A percentile compares a stretch with the other conserved stretches of the same genome.
These are phyloP conservation scores for Solanum medicagineum DNA, from an alignment of 257 asterid species.

Conservation along the genomic window DNA sequence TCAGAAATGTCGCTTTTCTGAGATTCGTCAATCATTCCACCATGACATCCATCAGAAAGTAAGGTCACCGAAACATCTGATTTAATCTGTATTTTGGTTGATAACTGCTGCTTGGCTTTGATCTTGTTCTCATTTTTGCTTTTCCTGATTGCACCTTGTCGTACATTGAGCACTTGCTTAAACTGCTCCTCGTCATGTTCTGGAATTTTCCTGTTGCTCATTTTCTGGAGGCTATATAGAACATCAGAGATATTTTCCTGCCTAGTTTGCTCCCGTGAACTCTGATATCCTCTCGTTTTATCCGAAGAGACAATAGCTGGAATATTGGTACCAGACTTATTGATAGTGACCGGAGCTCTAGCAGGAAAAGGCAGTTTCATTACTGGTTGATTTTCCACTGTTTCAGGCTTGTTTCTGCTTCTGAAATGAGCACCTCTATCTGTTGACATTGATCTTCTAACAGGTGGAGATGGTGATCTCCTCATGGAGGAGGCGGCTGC, in stretches of 20 bases:
- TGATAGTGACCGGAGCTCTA: constrained; percentile 41
- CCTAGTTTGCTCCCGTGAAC: constrained; percentile 32
- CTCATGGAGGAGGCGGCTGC: constrained; percentile 15
- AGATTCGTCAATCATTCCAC: constrained; percentile 27
- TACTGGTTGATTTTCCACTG: constrained; percentile 42
- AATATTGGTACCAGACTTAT: constrained; percentile 26
- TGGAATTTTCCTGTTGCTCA: constrained; percentile 28
- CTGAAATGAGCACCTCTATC: constrained; percentile 46
- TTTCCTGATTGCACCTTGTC: constrained; percentile 65
- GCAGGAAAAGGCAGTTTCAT: constrained; percentile 56
- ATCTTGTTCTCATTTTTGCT: constrained; percentile 44
- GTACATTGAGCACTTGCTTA: constrained; percentile 48
- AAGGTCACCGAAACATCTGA: constrained; percentile 25
- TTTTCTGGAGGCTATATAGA: constrained; percentile 40
- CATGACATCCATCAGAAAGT: constrained; percentile 18
- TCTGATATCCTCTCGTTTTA: constrained; percentile 10
- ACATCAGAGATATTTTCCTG: constrained; percentile 34
- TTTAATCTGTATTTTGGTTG: constrained; percentile 32
- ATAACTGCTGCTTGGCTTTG: constrained; percentile 37
- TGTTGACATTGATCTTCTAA: constrained; percentile 75
- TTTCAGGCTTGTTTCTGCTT: constrained; percentile 38
- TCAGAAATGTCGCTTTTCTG: constrained; percentile 36
- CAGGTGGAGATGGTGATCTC: constrained; percentile 76
- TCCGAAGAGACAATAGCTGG: constrained; percentile 28
- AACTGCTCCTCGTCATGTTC: constrained; percentile 62